Evolutionary conservation across 2,329 filamentous ascomycete genomes (phyloP), one percentile per base, ranked within the genome.

Genomic region (Chrysoporthe deuterocubensis): DNA sequence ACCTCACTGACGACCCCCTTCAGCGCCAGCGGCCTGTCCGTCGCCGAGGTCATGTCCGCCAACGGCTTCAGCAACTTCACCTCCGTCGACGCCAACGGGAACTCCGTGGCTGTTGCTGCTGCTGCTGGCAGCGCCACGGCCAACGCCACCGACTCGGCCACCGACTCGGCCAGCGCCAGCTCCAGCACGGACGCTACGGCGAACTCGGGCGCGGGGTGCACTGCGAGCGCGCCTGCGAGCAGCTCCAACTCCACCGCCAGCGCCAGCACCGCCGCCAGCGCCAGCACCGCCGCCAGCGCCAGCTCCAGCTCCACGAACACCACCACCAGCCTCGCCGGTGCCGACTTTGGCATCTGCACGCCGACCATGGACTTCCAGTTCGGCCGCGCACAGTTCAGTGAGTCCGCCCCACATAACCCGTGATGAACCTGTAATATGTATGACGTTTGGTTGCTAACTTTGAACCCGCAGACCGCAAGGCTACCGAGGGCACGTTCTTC

Each of bases 11-110:
- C 74, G 14, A 81, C 76, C 4, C 87, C 88, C 3, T 85, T 90
- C 44, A 77, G 83, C 48, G 87, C 88, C 6, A 76, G 76, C 61
- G 88, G 89, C 13, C 74, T 88, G 73, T 89, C 86, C 69, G 85
- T 90, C 37, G 89, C 89, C 18, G 82, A 90, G 64, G 78, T 91
- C 68, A 83, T 90, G 79, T 78, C 78, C 64, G 84, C 84, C n/a
- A 82, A 87, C 66, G 89, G 89, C 14, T 88, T 90, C 73, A 80
- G 81, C 67, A 86, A 86, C 75, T 87, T 91, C 71, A 86, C 85
- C 50, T 67, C 72, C 34, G 71, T 73, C 42, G 75, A 75, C 62
- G 73, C 71, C 59, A 75, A 76, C 67, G 78, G 79, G 18, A 72
- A 72, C 16, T 60, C 67, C 2, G 57, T 60, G 8, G 54, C 62